Evolutionary conservation across 75 land plant genomes (phyloP).

Genomic region (Isoetes taiwanensis): DNA sequence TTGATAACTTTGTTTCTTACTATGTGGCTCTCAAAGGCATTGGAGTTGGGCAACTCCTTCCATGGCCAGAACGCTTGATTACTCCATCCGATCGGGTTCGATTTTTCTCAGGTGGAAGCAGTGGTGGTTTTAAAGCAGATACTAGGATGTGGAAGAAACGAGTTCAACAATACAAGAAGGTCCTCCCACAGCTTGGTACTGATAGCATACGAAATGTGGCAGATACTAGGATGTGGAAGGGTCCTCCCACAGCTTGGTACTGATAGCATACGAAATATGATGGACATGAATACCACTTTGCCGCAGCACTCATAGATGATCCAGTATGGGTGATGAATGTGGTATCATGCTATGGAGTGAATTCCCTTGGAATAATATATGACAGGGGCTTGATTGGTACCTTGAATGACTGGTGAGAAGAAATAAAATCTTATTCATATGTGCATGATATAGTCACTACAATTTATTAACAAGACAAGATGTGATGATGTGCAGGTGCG

Average conservation of each 20-base stretch:
- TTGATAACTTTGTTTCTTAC: no score
- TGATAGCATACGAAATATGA: not conserved
- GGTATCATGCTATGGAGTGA: constrained; percentile 4
- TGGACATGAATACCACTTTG: constrained; percentile 5
- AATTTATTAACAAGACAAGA: no score
- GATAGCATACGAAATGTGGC: not conserved
- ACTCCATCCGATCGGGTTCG: not conserved
- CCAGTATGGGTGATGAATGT: constrained; percentile 4
- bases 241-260: no score
- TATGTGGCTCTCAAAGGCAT: not conserved
- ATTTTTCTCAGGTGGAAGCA: not conserved
- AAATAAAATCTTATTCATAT: not conserved
- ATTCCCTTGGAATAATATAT: not conserved
- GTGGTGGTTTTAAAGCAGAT: not conserved
- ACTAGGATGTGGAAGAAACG: not conserved
- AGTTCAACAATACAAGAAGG: not conserved
- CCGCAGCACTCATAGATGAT: not conserved
- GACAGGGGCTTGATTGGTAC: not conserved
- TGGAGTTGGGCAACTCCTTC: not conserved
- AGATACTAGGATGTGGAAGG: no score
- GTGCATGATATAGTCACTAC: not conserved
- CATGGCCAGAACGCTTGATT: not conserved
- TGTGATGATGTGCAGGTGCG: not conserved
- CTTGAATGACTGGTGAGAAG: not conserved
- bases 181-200: constrained; percentile 2